Evolutionary conservation across 2,329 filamentous ascomycete genomes (phyloP), one percentile per base, ranked within the genome.

Genomic region (Neofusicoccum parvum): DNA sequence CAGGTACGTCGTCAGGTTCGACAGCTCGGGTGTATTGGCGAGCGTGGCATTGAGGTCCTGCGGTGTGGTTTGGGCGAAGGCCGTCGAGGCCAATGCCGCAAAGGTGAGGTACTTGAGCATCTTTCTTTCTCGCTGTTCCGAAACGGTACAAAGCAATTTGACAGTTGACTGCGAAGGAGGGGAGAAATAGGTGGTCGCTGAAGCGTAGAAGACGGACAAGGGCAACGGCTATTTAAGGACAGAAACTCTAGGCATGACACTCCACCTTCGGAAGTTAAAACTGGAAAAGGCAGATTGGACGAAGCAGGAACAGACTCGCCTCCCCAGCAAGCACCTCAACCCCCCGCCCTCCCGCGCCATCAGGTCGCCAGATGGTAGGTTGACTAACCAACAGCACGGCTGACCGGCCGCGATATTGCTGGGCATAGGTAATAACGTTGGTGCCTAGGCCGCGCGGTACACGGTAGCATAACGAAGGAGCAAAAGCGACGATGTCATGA

Each of bases 41-140:
- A 80, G 72, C 15, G 75, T 71, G 6, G 71, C 69, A 48, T 69
- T 75, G 37, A 80, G 70, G 63, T 75, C 72, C 62, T 73, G 71
- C n/a, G 27, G 27, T 7, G 27, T 32, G 27, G 67, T 48, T 64
- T 78, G 75, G 27, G 76, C 77, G 17, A 74, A 66, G 36, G 73
- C 75, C 58, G 72, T 70, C 56, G 73, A 68, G 54, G 75, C 73
- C 32, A 80, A 74, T 12, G 76, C 76, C 46, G 76, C 68, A 59
- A 80, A 17, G 17, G 74, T 70, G 59, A 80, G 68, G 34, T 71
- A 68, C 70, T 78, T 80, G 72, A 76, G 74, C 80, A 82, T 82
- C 15, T 59, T 59, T n/a, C 39, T 5, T 41, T 39, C 34, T 37
- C 5, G 12, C 23, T 1, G 17, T 15, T 32, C 27, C 27, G 6